Base-by-base conservation (phyloP, 371 early-diverging fungal genomes). In the Actinomucor elegans region DNA sequence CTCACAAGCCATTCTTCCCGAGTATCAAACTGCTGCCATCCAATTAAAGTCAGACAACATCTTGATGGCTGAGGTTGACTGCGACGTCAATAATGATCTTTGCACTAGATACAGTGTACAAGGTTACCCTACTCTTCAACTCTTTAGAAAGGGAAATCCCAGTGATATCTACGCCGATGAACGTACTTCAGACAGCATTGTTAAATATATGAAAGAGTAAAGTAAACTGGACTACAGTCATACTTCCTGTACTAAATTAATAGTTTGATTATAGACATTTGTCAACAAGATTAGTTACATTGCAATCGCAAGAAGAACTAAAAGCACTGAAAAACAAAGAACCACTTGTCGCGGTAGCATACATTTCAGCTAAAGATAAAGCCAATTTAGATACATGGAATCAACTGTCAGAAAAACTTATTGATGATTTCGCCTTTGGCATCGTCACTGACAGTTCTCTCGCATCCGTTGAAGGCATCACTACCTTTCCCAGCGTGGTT, bases 51-150 rank as follows among this genome's bases (percentile, higher is more conserved):
- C 69, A 52, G 70, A 43, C 52, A 89, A 89, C 43, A 47, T 54
- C 50, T 63, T 80, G 47, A 51, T 96, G 32, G 96, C 93, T 66
- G 91, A 96, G 80, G 93, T 98, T 26, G 96, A 98, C 75, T 98
- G 98, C 79, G 90, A 91, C 1, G 83, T 69, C 17, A 89, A 95
- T 63, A 69, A 78, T 21, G 83, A 80, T 4, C 61, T 94, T 20
- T 96, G 97, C 77, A 72, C 78, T 23, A 84, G 84, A 42, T 79
- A 87, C 43, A 84, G 79, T 10, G 77, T 98, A 33, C 68, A 78
- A 47, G 96, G 94, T 15, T 98, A 87, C 17, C 57, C 81, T 21
- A 43, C 75, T 15, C 76, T 86, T 8, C 51, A 61, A 36, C 23
- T 61, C 0, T 61, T 61, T 43, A 46, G 57, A 46, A 50, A 56